These are phyloP conservation scores for Ganoderma meredithae DNA, from an alignment of 1,284 basidiomycete genomes.

Conservation along the genomic window DNA sequence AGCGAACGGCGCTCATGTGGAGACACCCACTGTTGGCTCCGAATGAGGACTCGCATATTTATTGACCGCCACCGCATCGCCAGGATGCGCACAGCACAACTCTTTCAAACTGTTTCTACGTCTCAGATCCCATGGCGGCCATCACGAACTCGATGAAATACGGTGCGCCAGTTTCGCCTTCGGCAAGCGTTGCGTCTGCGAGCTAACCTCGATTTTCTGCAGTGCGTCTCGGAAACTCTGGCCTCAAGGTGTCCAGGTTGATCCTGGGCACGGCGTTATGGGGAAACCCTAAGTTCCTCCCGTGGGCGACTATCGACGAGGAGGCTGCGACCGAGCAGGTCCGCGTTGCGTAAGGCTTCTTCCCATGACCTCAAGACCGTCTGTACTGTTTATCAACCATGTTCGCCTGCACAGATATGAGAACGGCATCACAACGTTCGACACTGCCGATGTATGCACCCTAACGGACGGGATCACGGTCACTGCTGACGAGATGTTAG, in stretches of 20 bases:
- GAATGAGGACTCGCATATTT: neutral
- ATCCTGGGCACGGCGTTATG: neutral
- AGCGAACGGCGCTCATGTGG: neutral
- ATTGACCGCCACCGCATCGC: neutral
- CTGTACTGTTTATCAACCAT: constrained; percentile 39
- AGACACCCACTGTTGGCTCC: neutral
- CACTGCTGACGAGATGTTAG: constrained; percentile 8
- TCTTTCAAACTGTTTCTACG: too few species aligned
- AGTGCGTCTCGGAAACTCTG: constrained; percentile 4
- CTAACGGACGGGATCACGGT: neutral
- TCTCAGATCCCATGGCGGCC: neutral
- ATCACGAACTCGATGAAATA: neutral
- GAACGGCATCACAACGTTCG: constrained; percentile 58
- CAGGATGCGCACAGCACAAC: too few species aligned
- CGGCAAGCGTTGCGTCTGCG: neutral
- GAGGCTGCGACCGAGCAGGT: constrained; percentile 46
- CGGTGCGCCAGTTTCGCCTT: neutral
- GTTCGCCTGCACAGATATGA: constrained; percentile 44
- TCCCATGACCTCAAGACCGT: too few species aligned
- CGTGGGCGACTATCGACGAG: constrained; percentile 29
- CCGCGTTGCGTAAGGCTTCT: too few species aligned
- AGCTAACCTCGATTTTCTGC: neutral
- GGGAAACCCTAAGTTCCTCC: neutral
- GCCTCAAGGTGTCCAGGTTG: constrained; percentile 5
- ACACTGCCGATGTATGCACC: constrained; percentile 51